phyloP scores from a whole-genome alignment of 139 green algal genomes.

The Chlorella sp. region DNA sequence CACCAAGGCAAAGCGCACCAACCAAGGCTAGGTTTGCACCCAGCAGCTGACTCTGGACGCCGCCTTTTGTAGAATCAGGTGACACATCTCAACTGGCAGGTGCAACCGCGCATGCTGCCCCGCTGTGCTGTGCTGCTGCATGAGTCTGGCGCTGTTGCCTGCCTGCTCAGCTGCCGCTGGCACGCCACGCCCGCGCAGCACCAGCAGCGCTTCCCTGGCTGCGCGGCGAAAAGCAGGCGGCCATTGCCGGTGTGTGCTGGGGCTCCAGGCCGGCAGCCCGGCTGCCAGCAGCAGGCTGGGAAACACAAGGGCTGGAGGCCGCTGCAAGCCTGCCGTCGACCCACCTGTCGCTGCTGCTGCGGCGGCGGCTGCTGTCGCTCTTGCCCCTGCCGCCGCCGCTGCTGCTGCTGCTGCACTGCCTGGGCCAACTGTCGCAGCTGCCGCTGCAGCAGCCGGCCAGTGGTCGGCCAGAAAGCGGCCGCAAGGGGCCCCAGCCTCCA shows the following conservation, averaged over 20 bases:
- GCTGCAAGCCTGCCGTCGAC: not conserved
- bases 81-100: conserved; percentile 1
- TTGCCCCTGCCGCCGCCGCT: no score
- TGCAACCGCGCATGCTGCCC: not conserved
- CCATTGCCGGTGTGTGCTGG: not conserved
- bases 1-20: no score
- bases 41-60: not conserved
- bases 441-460: not conserved
- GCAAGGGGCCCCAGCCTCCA: not conserved
- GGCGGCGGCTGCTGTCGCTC: not conserved
- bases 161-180: no score
- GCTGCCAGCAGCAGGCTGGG: not conserved
- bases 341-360: no score
- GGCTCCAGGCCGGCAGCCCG: not conserved
- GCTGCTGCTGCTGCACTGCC: not conserved
- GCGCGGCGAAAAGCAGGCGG: not conserved
- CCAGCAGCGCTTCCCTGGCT: not conserved
- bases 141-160: no score
- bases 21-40: not conserved
- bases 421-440: not conserved
- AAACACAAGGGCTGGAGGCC: not conserved
- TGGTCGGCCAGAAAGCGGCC: not conserved
- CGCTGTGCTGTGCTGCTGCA: no score
- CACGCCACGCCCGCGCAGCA: not conserved
- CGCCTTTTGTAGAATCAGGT: not conserved